Evolutionary conservation across 1,284 basidiomycete genomes (phyloP), one percentile per base, ranked within the genome.

Genomic region (Ganoderma lucidum): DNA sequence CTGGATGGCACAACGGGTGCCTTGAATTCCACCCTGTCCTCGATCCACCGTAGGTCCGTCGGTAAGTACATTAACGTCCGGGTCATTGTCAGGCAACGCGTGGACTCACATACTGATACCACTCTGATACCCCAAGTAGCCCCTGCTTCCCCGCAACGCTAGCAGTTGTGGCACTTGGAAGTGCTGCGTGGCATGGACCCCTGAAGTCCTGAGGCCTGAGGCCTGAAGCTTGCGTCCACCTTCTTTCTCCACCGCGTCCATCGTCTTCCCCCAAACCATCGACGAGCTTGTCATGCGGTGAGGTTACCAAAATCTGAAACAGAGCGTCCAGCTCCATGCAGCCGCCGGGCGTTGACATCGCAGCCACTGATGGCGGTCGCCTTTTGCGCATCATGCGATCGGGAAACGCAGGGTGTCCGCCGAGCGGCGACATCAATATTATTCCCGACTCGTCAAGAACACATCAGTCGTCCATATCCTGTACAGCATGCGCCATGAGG

Each of bases 401-500:
- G 30, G 17, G 28, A 35, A 17, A 56, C 53, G 6, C 17, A 32
- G 30, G 6, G 6, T 6, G 53, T 56, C 30, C 4, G 32, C 30
- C 53, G 14, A 14, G 48, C 48, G 48, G 48, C 23, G 23, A 51
- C 48, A 51, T 51, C 48, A 51, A 51, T 51, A 28, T 51, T 51
- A 2, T 30, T 35, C 32, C 30, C 32, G 53, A 32, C 28, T 32
- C 32, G 53, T 35, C 53, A 56, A 56, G 15, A 32, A 14, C 30
- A 17, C 28, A 56, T 56, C 53, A 56, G 8, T 17, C 9, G 53
- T 30, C 17, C 53, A 35, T 35, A 51, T 28, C 23, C 23, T 51
- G 48, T 23, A 51, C 48, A 12, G 53, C 53, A 23, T 56, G 53
- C 53, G 53, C 53, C 48, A 51, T 51, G 48, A 51, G 48, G 48